phyloP scores from a whole-genome alignment of 768 basidiomycete species.

The Sporobolomyces roseus region DNA sequence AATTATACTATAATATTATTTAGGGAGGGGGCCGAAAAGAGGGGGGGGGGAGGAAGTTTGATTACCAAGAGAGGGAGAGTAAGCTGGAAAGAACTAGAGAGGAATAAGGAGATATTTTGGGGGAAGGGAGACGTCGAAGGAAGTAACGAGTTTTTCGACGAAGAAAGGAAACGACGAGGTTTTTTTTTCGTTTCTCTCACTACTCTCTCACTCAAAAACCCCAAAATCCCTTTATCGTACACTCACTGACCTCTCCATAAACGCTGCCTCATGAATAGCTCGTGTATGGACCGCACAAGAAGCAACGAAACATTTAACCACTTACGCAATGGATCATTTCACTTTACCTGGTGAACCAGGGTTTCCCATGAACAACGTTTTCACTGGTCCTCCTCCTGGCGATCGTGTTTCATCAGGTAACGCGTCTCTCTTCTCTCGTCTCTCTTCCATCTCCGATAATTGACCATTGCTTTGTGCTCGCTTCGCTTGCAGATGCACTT shows the following conservation, averaged over 20 bases:
- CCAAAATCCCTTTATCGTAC: not conserved
- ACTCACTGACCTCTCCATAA: not conserved
- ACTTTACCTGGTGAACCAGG: slow-evolving; percentile 92
- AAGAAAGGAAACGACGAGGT: too few relatives aligned
- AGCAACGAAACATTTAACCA: slow-evolving; percentile 81
- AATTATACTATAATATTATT: too few relatives aligned
- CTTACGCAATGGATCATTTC: slow-evolving; percentile 88
- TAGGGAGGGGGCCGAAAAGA: too few relatives aligned
- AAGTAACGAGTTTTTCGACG: too few relatives aligned
- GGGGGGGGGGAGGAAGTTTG: too few relatives aligned
- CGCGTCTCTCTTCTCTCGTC: slow-evolving; percentile 40
- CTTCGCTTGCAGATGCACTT: slow-evolving; percentile 63
- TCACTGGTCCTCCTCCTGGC: slow-evolving; percentile 61
- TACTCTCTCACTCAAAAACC: too few relatives aligned
- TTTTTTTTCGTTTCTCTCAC: not conserved
- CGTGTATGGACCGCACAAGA: slow-evolving; percentile 62
- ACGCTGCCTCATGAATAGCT: not conserved
- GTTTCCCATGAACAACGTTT: slow-evolving; percentile 88
- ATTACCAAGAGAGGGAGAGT: too few relatives aligned
- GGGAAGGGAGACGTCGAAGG: too few relatives aligned
- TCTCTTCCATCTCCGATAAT: not conserved
- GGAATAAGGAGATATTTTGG: too few relatives aligned
- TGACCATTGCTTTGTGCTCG: not conserved
- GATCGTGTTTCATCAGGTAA: slow-evolving; percentile 78
- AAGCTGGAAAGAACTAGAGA: too few relatives aligned